Base-by-base conservation (phyloP, 169 alveolate species). In the Eimeria sp. region DNA sequence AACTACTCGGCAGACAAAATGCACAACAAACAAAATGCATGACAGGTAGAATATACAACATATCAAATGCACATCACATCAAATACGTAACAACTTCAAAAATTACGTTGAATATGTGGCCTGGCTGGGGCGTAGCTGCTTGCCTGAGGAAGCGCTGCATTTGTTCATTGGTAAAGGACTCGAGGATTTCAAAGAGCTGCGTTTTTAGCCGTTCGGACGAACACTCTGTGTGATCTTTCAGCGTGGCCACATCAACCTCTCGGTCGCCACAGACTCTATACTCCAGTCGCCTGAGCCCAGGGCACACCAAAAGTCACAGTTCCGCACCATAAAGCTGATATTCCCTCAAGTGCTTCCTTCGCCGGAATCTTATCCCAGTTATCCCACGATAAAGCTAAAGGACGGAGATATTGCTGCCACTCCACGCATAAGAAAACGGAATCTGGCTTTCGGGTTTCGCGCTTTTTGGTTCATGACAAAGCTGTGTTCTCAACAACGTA, bases 181-280 rank as follows among this genome's bases (percentile, higher is more conserved):
- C 98, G 25, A 98, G 94, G 8, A 98, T 98, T 68, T 98, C 97
- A 95, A 98, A 98, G 60, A 98, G 98, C 62, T 97, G 98, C 37
- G 95, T 97, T 95, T 98, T 98, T 80, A 98, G 98, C 78, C 95
- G 97, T 52, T 96, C 95, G 30, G 98, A 98, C 54, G 98, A 95
- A 13, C 99, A 98, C 58, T 97, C 98, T 37, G 99, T 98, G 95
- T 98, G 99, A 13, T 98, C 98, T 64, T 98, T 96, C 87, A 98
- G 97, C 56, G 96, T 97, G 72, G 93, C 98, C 77, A 98, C 95
- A 90, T 98, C 99, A 52, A 98, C 98, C 93, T 96, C 97, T 37
- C 99, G 97, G 95, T 98, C 99, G 13, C 99, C 99, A 74, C 99
- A 98, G 37, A 98, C 98, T 97, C 98, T 96, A 90, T 97, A 98